Percentiles rank a stretch among this genome's conserved stretches.
phyloP scores from a whole-genome alignment of 2,329 filamentous ascomycete genomes.

The Blumeriella jaapii region DNA sequence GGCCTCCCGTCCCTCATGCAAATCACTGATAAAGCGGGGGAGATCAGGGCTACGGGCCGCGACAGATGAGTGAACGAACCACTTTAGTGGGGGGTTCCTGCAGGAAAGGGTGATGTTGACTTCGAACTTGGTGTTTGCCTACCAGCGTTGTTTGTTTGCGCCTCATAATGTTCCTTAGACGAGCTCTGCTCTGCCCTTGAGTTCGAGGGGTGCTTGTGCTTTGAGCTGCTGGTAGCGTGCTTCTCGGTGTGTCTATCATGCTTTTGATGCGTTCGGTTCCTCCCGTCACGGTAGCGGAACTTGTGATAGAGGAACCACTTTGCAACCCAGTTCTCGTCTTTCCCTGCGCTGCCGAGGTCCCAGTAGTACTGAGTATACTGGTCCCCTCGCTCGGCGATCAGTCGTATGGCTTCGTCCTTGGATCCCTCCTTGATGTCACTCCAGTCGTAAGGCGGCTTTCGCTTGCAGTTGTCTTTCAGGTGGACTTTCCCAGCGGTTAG shows the following conservation, averaged over 20 bases:
- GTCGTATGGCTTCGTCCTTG: conserved; percentile 24
- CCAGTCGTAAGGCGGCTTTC: conserved; percentile 26
- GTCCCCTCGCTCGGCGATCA: conserved; percentile 17
- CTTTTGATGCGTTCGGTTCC: conserved; percentile 19
- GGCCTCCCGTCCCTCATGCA: too few species aligned
- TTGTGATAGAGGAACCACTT: conserved; percentile 28
- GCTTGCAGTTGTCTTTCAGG: conserved; percentile 24
- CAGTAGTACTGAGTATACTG: conserved; percentile 22
- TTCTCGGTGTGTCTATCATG: not conserved
- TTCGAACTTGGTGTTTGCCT: too few species aligned
- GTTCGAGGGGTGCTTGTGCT: too few species aligned
- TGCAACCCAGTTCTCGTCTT: conserved; percentile 25
- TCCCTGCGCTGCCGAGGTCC: conserved; percentile 13
- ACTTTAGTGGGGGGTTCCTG: too few species aligned
- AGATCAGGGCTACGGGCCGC: too few species aligned
- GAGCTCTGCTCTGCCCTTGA: too few species aligned
- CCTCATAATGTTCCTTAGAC: too few species aligned
- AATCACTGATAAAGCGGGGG: too few species aligned
- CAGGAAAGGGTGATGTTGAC: too few species aligned
- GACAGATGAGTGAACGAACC: too few species aligned
- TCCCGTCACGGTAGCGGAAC: conserved; percentile 27
- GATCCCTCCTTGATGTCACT: conserved; percentile 25
- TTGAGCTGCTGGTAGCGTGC: too few species aligned
- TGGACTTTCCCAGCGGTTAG: conserved; percentile 22
- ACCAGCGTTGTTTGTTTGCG: too few species aligned